These are phyloP conservation scores for Aegilops umbellulata DNA, from an alignment of 176 grass and related monocot genomes.

Conservation along the genomic window DNA sequence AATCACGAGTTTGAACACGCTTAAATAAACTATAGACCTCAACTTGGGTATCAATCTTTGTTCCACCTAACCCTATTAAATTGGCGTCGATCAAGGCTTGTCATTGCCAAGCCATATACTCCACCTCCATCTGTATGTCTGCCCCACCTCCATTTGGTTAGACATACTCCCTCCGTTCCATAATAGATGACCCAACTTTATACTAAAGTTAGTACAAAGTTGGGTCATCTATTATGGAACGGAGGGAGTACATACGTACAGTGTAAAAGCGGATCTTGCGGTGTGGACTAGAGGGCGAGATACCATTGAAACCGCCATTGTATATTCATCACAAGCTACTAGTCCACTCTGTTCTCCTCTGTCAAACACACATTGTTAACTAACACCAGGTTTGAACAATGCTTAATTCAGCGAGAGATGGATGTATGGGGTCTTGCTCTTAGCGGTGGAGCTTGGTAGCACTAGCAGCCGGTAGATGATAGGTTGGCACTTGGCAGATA, in stretches of 20 bases:
- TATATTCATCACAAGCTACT: not conserved
- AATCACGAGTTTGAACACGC: conserved; percentile 5
- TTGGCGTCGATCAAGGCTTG: not conserved
- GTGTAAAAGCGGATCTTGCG: conserved; percentile 30
- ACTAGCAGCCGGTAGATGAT: conserved; percentile 20
- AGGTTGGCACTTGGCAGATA: conserved; percentile 13
- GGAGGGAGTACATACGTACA: no score
- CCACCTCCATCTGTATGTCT: not conserved
- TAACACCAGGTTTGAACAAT: conserved; percentile 5
- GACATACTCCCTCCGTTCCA: no score
- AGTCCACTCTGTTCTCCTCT: not conserved
- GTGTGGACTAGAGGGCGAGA: not conserved
- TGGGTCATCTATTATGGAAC: no score
- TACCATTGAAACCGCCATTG: not conserved
- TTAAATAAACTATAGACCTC: not conserved
- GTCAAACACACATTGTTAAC: conserved; percentile 20
- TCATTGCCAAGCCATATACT: not conserved
- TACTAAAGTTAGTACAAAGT: no score
- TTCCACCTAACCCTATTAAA: not conserved
- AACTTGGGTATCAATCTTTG: not conserved
- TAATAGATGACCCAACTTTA: no score
- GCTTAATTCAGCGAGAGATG: not conserved
- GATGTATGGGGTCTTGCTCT: not conserved
- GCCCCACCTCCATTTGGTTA: not conserved
- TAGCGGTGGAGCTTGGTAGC: not conserved